Evolutionary conservation across 306 rosid genomes (phyloP).

Genomic region (Glycine latifolia): DNA sequence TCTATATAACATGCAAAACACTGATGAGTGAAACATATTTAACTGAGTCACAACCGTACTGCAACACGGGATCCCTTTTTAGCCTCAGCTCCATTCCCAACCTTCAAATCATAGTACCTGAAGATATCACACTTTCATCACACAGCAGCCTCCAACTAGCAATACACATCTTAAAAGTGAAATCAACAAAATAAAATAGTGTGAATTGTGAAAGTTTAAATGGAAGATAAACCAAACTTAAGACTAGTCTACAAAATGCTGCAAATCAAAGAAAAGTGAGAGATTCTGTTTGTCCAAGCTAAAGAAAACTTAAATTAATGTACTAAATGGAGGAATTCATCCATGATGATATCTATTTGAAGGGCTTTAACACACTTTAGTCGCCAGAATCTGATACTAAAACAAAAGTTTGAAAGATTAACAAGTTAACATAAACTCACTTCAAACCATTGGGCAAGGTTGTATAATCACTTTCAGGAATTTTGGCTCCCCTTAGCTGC

Average conservation of each 20-base stretch:
- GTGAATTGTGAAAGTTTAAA: background rate
- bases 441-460: conserved; percentile 89
- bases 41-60: conserved; percentile 86
- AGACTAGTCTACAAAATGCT: conserved; percentile 5
- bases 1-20: conserved; percentile 40
- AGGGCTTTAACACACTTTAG: conserved; percentile 3
- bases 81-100: conserved; percentile 86
- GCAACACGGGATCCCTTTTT: conserved; percentile 97
- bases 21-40: conserved; percentile 50
- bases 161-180: conserved; percentile 25
- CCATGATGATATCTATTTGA: conserved; percentile 9
- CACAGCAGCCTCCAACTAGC: conserved; percentile 14
- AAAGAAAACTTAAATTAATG: background rate
- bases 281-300: conserved; percentile 12
- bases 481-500: conserved; percentile 64
- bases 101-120: conserved; percentile 98
- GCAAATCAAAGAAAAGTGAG: conserved; percentile 12
- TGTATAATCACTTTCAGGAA: conserved; percentile 90
- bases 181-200: conserved; percentile 1
- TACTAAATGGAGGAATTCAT: background rate
- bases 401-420: conserved; percentile 21
- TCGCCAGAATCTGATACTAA: conserved; percentile 5
- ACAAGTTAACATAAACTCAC: conserved; percentile 61
- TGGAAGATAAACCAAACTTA: background rate
- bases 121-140: conserved; percentile 48